phyloP scores from a whole-genome alignment of 352 stramenopile species.

The Phytophthora uliginosa region DNA sequence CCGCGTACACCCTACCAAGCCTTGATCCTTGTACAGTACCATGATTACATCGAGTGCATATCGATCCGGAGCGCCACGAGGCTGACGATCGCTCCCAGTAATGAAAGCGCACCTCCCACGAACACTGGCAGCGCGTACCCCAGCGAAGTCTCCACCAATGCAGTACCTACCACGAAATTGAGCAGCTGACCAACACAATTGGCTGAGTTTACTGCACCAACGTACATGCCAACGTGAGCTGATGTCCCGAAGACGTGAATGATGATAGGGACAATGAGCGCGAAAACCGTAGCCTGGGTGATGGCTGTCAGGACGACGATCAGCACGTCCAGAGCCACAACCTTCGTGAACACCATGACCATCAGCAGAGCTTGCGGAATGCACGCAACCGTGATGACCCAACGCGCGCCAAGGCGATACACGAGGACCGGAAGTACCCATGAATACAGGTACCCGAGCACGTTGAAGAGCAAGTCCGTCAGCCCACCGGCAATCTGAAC shows the following conservation, averaged over 20 bases:
- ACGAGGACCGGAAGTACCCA: constrained; percentile 62
- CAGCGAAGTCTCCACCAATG: constrained; percentile 69
- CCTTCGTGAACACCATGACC: constrained; percentile 60
- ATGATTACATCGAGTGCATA: constrained; percentile 79
- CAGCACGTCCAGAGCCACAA: constrained; percentile 50
- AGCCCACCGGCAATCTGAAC: constrained; percentile 60
- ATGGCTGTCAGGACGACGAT: constrained; percentile 61
- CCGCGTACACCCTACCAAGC: constrained; percentile 1
- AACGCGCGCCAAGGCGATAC: constrained; percentile 46
- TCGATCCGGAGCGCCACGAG: constrained; percentile 73
- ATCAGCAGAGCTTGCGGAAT: constrained; percentile 65
- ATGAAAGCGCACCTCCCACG: constrained; percentile 70
- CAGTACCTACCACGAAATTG: constrained; percentile 73
- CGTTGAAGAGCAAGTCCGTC: constrained; percentile 65
- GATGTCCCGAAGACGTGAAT: constrained; percentile 70
- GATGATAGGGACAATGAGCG: constrained; percentile 78
- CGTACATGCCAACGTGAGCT: constrained; percentile 71
- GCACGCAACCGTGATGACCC: constrained; percentile 49
- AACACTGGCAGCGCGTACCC: constrained; percentile 75
- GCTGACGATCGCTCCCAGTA: constrained; percentile 70
- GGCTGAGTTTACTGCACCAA: constrained; percentile 79
- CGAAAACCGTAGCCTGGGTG: constrained; percentile 68
- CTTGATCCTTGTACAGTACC: neutral
- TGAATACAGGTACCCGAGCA: constrained; percentile 60
- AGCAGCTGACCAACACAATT: constrained; percentile 79